These are phyloP conservation scores for Fraxinus velutina DNA, from an alignment of 305 asterid species.

Conservation along the genomic window DNA sequence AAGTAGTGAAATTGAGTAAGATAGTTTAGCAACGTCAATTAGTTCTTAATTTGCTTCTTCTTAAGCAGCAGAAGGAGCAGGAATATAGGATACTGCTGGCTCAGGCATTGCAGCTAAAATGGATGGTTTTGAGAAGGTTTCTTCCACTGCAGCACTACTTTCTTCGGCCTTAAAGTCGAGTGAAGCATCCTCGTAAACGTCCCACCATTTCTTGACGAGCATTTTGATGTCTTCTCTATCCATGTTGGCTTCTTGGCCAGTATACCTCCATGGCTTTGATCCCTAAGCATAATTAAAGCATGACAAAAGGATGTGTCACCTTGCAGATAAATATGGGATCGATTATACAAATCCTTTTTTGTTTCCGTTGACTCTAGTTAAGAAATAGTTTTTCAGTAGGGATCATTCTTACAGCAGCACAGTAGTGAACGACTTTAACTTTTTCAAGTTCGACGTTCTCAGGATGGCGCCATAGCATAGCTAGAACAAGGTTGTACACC, in stretches of 20 bases:
- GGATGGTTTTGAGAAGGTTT: conserved; percentile 33
- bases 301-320: neutral
- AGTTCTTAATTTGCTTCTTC: neutral
- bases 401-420: conserved; percentile 31
- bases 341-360: neutral
- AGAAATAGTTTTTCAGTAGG: neutral
- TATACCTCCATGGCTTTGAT: conserved; percentile 61
- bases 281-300: conserved; percentile 27
- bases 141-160: conserved; percentile 6
- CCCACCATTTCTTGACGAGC: conserved; percentile 60
- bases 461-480: conserved; percentile 40
- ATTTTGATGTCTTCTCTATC: conserved; percentile 48
- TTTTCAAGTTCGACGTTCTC: conserved; percentile 33
- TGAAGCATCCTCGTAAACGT: conserved; percentile 41
- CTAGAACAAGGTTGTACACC: conserved; percentile 37
- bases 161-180: conserved; percentile 38
- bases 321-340: neutral
- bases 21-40: neutral
- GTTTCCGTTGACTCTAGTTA: neutral
- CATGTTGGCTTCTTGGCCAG: conserved; percentile 51
- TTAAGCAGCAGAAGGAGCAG: conserved; percentile 58
- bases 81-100: conserved; percentile 41
- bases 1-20: neutral
- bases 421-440: conserved; percentile 41
- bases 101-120: conserved; percentile 42